Conservation (phyloP, 208 protist genomes). For the Angomonas ambiguus region DNA sequence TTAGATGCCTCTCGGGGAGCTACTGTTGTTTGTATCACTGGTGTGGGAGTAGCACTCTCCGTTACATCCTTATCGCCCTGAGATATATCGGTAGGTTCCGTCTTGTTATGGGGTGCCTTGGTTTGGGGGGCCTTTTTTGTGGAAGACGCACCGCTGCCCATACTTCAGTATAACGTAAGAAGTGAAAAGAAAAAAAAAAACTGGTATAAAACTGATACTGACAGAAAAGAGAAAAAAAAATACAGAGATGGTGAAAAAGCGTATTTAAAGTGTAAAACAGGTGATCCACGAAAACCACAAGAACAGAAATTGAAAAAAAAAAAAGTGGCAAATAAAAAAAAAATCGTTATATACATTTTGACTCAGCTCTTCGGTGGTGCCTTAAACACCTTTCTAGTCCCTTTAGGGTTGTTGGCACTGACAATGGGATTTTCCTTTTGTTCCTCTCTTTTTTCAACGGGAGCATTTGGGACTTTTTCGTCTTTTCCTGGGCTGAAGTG, state of each 20-base stretch:
- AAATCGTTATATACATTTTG: slow-evolving; percentile 4
- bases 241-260: neutral
- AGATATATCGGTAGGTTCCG: neutral
- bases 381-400: slow-evolving; percentile 5
- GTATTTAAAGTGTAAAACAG: neutral
- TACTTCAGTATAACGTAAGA: slow-evolving; percentile 12
- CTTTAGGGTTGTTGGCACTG: neutral
- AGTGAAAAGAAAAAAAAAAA: slow-evolving; percentile 14
- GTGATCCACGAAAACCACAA: slow-evolving; percentile 4
- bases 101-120: neutral
- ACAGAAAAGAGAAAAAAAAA: slow-evolving; percentile 6
- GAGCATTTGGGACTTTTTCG: neutral
- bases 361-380: neutral
- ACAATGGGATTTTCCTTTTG: neutral
- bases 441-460: neutral
- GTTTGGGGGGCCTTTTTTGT: neutral
- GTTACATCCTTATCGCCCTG: neutral
- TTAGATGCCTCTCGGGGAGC: neutral
- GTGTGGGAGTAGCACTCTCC: too few species aligned
- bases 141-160: slow-evolving; percentile 3
- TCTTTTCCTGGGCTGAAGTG: neutral
- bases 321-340: slow-evolving; percentile 14
- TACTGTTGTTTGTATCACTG: neutral
- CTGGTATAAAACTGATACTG: neutral
- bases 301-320: slow-evolving; percentile 6